phyloP scores from a whole-genome alignment of 2,329 filamentous ascomycete species.

The Ophiostoma pallidulum region DNA sequence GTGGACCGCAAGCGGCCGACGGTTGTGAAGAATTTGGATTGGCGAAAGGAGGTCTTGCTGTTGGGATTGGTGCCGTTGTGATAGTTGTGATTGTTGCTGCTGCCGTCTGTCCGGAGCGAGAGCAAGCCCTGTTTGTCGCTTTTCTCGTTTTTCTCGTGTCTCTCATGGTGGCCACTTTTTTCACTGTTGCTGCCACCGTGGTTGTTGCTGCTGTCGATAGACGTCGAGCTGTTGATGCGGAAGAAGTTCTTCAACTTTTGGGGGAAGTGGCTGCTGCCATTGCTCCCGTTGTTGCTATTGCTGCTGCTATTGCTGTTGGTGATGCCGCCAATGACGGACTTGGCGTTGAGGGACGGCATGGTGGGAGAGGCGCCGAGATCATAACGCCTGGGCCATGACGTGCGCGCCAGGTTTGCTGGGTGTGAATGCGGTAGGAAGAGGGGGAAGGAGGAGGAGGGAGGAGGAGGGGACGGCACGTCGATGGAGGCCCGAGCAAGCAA shows the following conservation, averaged over 20 bases:
- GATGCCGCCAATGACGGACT: constrained; percentile 42
- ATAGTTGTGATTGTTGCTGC: not conserved
- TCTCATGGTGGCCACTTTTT: constrained; percentile 16
- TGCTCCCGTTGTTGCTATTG: constrained; percentile 28
- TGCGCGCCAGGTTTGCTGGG: constrained; percentile 13
- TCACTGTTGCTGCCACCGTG: constrained; percentile 28
- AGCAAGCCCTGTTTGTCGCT: constrained; percentile 3
- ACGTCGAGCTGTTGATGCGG: constrained; percentile 47
- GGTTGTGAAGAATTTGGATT: constrained; percentile 80
- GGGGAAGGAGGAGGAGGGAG: not conserved
- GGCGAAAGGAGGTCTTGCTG: constrained; percentile 61
- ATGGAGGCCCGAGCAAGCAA: too few relatives aligned
- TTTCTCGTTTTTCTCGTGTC: constrained; percentile 1
- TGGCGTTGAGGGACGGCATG: constrained; percentile 36
- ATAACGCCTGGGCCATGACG: constrained; percentile 19
- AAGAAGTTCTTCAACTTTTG: constrained; percentile 64
- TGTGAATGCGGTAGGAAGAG: not conserved
- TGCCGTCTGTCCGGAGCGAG: constrained; percentile 5
- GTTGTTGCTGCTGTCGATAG: constrained; percentile 20
- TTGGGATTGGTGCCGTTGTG: constrained; percentile 10
- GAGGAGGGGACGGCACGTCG: not conserved
- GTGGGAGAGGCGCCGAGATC: constrained; percentile 16
- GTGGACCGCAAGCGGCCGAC: constrained; percentile 81
- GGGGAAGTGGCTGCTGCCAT: constrained; percentile 51
- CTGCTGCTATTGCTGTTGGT: constrained; percentile 40